Evolutionary conservation across 176 grass and related monocot species (phyloP), one percentile per base, ranked within the genome.

Genomic region (Oryza glaberrima): DNA sequence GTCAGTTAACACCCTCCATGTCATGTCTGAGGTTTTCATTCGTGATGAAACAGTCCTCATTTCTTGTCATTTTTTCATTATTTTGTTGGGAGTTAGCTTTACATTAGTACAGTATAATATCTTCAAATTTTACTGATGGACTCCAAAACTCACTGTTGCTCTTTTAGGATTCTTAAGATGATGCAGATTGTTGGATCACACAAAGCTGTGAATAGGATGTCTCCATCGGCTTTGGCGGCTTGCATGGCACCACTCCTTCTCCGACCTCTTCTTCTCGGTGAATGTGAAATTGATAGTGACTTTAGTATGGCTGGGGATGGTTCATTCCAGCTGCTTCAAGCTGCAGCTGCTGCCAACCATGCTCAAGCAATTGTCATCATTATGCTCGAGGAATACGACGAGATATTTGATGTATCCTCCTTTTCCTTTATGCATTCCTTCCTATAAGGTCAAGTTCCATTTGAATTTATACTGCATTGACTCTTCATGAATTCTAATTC

Each of bases 221-320:
- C 93, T 82, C 85, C 85, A 73, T 90, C 94, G 54, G 96, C 96
- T 82, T 78, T 99, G 84, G 96, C 96, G 22, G 96, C 96, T 92
- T 99, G 96, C 75, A 99, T 99, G 96, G 93, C 96, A 32, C 96
- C 96, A 74, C 94, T 99, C 60, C 96, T 99, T 63, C 93, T 99
- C 52, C 91, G 96, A 46, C 93, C 96, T 52, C 89, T 99, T 64
- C 90, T 99, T 88, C 89, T 87, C 58, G 96, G 96, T 71, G 93
- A 95, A 79, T 95, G 93, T 84, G 93, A 90, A 83, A 80, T 96
- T 26, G 96, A 99, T 69, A 92, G 67, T 10, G 86, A 99, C 46
- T 99, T 99, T 58, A 94, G 80, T 83, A 95, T 95, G 90, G 90
- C 58, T 65, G 93, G 91, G 35, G 93, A 92, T 67, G 90, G 94